These are phyloP conservation scores for Cryptococcus neoformans DNA, from an alignment of 1,284 basidiomycete species.

Conservation along the genomic window DNA sequence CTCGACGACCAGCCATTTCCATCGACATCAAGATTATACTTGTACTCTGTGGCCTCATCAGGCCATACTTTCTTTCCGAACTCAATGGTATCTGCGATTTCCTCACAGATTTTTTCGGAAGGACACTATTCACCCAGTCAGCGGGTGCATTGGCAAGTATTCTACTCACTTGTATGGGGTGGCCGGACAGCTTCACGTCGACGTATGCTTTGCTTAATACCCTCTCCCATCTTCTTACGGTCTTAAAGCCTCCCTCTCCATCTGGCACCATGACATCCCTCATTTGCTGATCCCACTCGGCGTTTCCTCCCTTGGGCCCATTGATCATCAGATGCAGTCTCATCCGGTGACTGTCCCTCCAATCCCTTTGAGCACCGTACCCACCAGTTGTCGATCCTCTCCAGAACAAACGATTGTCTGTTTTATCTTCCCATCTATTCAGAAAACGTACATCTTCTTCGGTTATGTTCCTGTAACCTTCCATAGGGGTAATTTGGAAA, in stretches of 20 bases:
- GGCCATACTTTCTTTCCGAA: constrained; percentile 54
- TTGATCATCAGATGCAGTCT: constrained; percentile 49
- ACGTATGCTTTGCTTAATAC: constrained; percentile 45
- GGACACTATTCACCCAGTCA: constrained; percentile 15
- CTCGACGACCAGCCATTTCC: constrained; percentile 50
- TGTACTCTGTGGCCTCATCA: constrained; percentile 55
- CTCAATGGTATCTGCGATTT: constrained; percentile 40
- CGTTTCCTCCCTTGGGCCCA: constrained; percentile 44
- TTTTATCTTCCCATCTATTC: constrained; percentile 45
- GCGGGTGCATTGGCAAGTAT: not conserved
- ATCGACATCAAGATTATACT: constrained; percentile 51
- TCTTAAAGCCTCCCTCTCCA: constrained; percentile 35
- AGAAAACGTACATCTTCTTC: constrained; percentile 28
- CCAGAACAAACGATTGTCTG: constrained; percentile 48
- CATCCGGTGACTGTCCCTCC: constrained; percentile 49
- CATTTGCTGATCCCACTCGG: constrained; percentile 29
- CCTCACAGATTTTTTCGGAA: constrained; percentile 27
- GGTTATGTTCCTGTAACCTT: constrained; percentile 44
- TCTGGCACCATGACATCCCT: constrained; percentile 46
- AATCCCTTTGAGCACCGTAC: constrained; percentile 42
- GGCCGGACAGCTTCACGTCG: constrained; percentile 48
- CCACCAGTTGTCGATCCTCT: constrained; percentile 50
- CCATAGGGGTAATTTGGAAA: constrained; percentile 44
- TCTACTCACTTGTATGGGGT: constrained; percentile 33
- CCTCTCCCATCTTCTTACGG: constrained; percentile 28